Base-by-base conservation (phyloP, 805 yeast genomes). In the Dipodascus geniculatus region DNA sequence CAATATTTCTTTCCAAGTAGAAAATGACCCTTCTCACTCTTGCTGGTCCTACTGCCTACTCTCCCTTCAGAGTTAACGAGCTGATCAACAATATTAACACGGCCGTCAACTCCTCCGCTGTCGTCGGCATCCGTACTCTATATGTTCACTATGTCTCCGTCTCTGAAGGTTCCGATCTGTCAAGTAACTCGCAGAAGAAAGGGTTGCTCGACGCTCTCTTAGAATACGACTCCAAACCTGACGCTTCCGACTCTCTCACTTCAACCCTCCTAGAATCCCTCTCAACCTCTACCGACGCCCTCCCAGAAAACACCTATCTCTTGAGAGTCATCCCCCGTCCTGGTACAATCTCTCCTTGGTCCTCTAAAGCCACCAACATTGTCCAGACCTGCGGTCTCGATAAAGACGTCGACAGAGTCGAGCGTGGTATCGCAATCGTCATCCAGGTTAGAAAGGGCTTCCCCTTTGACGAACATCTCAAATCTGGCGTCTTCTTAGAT, bases 331-430 rank as follows among this genome's bases (percentile, higher is more conserved):
- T 89, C 52, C 99, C 99, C 48, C 81, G 98, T 68, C 74, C 89
- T 4, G 99, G 99, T 57, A 93, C 99, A 11, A 91, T 93, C 60
- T 90, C 98, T 23, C 98, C 99, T 33, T 93, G 99, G 99, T 87
- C 96, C 8, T 90, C 98, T 14, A 93, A 93, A 72, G 99, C 99
- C 23, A 90, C 99, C 44, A 91, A 93, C 71, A 93, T 93, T 60
- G 79, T 90, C 52, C 80, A 82, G 54, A 95, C 87, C 54, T 87
- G 96, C 71, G 96, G 96, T 8, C 76, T 93, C 56, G 78, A 74
- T 42, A 74, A 76, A 19, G 78, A 76, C 56, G 75, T 93, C 50
- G 87, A 81, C 64, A 79, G 98, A 63, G 82, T 93, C 54, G 99
- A 93, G 74, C 81, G 99, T 65, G 99, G 99, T 55, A 61, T 83